Conservation (phyloP, 106 monocot species). For the Dioscorea zingiberensis region DNA sequence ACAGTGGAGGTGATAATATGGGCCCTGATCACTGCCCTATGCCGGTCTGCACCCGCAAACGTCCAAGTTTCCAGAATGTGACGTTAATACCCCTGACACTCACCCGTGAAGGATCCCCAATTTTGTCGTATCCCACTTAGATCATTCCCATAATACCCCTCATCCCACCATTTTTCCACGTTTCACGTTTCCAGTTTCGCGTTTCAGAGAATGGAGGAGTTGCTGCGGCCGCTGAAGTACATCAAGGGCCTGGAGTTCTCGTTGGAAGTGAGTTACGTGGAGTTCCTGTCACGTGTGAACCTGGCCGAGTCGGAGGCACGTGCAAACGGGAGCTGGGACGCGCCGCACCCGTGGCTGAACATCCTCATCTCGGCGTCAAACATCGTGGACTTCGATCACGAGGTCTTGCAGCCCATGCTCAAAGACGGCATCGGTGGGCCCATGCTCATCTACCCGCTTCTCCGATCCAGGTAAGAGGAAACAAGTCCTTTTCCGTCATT, state of each 20-base stretch:
- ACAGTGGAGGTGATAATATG: too few relatives aligned
- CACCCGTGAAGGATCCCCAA: slow-evolving; percentile 21
- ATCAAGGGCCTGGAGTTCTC: slow-evolving; percentile 65
- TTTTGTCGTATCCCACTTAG: slow-evolving; percentile 6
- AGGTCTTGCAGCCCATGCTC: slow-evolving; percentile 56
- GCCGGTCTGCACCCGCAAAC: background rate
- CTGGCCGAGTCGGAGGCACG: slow-evolving; percentile 57
- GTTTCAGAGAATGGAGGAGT: slow-evolving; percentile 38
- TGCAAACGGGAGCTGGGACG: slow-evolving; percentile 68
- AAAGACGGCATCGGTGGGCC: slow-evolving; percentile 77
- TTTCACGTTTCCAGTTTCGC: background rate
- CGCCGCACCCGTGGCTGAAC: slow-evolving; percentile 95
- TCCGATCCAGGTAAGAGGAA: slow-evolving; percentile 51
- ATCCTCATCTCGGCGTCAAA: slow-evolving; percentile 56
- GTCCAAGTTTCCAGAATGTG: slow-evolving; percentile 8
- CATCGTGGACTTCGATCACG: slow-evolving; percentile 66
- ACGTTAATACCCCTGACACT: slow-evolving; percentile 18
- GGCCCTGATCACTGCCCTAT: too few relatives aligned
- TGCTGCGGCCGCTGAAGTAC: slow-evolving; percentile 46
- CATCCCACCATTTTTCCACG: background rate
- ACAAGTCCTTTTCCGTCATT: too few relatives aligned
- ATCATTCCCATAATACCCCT: slow-evolving; percentile 4
- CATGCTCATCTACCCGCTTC: slow-evolving; percentile 87
- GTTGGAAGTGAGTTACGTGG: slow-evolving; percentile 59
- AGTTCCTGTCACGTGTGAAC: slow-evolving; percentile 79